phyloP scores from a whole-genome alignment of 2,329 filamentous ascomycete genomes.

The Diaporthe destruens region DNA sequence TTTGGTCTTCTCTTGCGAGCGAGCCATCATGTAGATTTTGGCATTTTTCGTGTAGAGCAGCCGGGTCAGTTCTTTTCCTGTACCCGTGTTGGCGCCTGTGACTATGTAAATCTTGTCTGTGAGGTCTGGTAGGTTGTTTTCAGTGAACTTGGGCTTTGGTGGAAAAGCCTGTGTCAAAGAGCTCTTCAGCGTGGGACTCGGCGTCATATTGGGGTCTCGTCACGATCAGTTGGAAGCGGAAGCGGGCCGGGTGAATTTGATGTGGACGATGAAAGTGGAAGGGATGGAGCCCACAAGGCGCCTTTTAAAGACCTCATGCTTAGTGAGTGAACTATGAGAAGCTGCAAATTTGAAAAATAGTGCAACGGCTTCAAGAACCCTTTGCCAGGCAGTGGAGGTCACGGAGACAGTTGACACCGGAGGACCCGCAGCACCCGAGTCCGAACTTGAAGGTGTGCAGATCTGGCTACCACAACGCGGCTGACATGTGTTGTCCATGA shows the following conservation, averaged over 20 bases:
- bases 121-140: slow-evolving; percentile 49
- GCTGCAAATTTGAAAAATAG: neutral
- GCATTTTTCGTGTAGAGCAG: slow-evolving; percentile 63
- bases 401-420: neutral
- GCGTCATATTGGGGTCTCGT: neutral
- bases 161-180: slow-evolving; percentile 46
- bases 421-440: neutral
- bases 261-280: neutral
- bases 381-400: neutral
- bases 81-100: slow-evolving; percentile 52
- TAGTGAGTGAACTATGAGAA: neutral
- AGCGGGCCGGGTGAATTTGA: neutral
- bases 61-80: slow-evolving; percentile 61
- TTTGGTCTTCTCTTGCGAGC: slow-evolving; percentile 56
- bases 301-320: neutral
- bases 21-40: slow-evolving; percentile 64
- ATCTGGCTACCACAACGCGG: neutral
- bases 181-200: slow-evolving; percentile 15
- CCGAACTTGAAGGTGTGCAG: neutral
- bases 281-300: neutral
- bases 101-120: slow-evolving; percentile 59
- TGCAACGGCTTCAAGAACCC: neutral
- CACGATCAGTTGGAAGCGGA: neutral
- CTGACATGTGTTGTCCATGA: neutral
- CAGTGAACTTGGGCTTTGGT: slow-evolving; percentile 49